Conservation (phyloP, 108 stramenopile species). For the Skeletonema costatum region DNA sequence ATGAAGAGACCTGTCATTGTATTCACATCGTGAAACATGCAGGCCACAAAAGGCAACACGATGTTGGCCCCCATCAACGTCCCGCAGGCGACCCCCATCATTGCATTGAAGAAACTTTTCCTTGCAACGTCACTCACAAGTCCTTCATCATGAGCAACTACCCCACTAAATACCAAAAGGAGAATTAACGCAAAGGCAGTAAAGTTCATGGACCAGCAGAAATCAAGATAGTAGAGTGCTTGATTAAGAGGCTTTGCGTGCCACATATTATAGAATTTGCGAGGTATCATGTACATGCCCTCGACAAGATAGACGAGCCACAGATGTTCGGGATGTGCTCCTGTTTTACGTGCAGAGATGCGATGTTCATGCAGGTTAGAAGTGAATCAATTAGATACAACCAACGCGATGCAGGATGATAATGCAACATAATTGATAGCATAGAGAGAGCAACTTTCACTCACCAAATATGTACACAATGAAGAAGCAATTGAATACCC, state of each 20-base stretch:
- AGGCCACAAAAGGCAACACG: slow-evolving; percentile 55
- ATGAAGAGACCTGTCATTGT: slow-evolving; percentile 60
- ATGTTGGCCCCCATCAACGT: slow-evolving; percentile 54
- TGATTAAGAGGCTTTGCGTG: slow-evolving; percentile 50
- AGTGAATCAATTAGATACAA: background rate
- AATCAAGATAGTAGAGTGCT: slow-evolving; percentile 58
- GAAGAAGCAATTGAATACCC: slow-evolving; percentile 55
- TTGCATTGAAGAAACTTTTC: slow-evolving; percentile 36
- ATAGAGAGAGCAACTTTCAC: background rate
- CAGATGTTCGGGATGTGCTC: slow-evolving; percentile 51
- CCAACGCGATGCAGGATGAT: background rate
- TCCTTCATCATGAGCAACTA: background rate
- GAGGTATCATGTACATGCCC: slow-evolving; percentile 42
- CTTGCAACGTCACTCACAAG: slow-evolving; percentile 11
- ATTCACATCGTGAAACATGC: slow-evolving; percentile 61
- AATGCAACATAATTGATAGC: background rate
- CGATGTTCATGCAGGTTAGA: background rate
- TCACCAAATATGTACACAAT: slow-evolving; percentile 37
- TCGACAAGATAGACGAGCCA: slow-evolving; percentile 54
- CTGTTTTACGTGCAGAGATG: background rate
- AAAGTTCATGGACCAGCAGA: slow-evolving; percentile 65
- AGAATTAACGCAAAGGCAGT: slow-evolving; percentile 20
- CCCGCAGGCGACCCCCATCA: slow-evolving; percentile 52
- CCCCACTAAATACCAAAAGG: slow-evolving; percentile 5
- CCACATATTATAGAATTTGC: slow-evolving; percentile 34